These are phyloP conservation scores for Parastagonospora nodorum DNA, from an alignment of 2,329 filamentous ascomycete genomes.

Conservation along the genomic window DNA sequence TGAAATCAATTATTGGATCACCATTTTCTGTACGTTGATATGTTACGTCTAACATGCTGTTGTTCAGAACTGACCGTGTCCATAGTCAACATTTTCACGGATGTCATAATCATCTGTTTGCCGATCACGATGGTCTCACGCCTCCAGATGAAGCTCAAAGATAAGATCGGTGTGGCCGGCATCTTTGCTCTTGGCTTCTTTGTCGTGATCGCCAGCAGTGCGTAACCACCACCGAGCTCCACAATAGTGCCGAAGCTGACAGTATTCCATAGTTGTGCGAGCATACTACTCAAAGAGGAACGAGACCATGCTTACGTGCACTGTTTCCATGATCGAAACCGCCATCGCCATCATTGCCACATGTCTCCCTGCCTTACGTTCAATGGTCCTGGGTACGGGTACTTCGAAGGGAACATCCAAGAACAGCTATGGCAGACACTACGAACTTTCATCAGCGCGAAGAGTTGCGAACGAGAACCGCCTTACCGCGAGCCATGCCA, in stretches of 20 bases:
- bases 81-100: conserved; percentile 27
- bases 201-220: conserved; percentile 31
- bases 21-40: conserved; percentile 19
- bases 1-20: conserved; percentile 28
- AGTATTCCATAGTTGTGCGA: conserved; percentile 16
- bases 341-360: conserved; percentile 49
- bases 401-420: conserved; percentile 17
- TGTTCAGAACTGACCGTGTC: neutral
- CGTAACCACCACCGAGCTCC: neutral
- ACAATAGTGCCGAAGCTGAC: conserved; percentile 3
- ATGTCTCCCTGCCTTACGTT: conserved; percentile 41
- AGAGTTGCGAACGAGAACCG: conserved; percentile 15
- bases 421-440: conserved; percentile 27
- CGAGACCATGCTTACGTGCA: conserved; percentile 29
- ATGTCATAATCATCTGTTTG: conserved; percentile 25
- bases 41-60: neutral
- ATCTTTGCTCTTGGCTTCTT: conserved; percentile 30
- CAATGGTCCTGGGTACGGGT: conserved; percentile 23
- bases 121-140: conserved; percentile 28
- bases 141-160: conserved; percentile 28
- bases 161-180: conserved; percentile 25
- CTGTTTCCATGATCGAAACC: conserved; percentile 30
- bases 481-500: neutral
- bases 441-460: conserved; percentile 24
- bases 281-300: conserved; percentile 24